Evolutionary conservation across 768 basidiomycete species (phyloP).

Genomic region (Suillus subluteus): DNA sequence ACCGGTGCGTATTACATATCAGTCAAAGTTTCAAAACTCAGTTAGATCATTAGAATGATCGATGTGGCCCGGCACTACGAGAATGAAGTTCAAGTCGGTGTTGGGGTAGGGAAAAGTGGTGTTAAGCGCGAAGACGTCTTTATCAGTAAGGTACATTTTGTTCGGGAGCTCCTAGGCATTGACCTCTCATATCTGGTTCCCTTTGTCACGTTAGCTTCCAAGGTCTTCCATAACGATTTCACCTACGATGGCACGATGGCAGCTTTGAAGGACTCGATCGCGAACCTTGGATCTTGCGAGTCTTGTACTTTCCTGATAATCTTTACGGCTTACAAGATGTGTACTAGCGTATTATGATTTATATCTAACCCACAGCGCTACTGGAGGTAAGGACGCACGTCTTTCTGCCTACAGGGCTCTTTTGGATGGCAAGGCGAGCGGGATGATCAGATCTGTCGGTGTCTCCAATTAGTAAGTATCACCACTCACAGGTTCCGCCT

Average conservation of each 20-base stretch:
- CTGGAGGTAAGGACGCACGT: slow-evolving; percentile 57
- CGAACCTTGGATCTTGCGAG: slow-evolving; percentile 54
- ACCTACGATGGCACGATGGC: slow-evolving; percentile 53
- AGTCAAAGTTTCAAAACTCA: neutral
- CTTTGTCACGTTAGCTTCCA: slow-evolving; percentile 7
- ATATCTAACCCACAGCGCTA: slow-evolving; percentile 71
- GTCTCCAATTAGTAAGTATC: slow-evolving; percentile 73
- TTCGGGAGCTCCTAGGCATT: neutral
- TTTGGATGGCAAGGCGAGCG: slow-evolving; percentile 53
- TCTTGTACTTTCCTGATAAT: slow-evolving; percentile 1
- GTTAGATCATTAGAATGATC: slow-evolving; percentile 30
- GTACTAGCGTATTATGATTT: slow-evolving; percentile 60
- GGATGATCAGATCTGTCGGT: slow-evolving; percentile 65
- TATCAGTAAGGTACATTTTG: slow-evolving; percentile 48
- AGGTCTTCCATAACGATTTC: slow-evolving; percentile 9
- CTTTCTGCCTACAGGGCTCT: slow-evolving; percentile 71
- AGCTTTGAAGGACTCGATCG: slow-evolving; percentile 59
- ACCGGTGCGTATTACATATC: slow-evolving; percentile 10
- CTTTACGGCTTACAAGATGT: slow-evolving; percentile 2
- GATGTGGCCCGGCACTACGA: slow-evolving; percentile 67
- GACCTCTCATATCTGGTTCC: neutral
- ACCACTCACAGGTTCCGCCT: neutral
- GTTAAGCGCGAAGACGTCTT: slow-evolving; percentile 57
- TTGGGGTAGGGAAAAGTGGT: slow-evolving; percentile 53
- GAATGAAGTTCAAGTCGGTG: slow-evolving; percentile 60